Evolutionary conservation across 176 grass and related monocot genomes (phyloP).

Genomic region (Juncus inflexus): DNA sequence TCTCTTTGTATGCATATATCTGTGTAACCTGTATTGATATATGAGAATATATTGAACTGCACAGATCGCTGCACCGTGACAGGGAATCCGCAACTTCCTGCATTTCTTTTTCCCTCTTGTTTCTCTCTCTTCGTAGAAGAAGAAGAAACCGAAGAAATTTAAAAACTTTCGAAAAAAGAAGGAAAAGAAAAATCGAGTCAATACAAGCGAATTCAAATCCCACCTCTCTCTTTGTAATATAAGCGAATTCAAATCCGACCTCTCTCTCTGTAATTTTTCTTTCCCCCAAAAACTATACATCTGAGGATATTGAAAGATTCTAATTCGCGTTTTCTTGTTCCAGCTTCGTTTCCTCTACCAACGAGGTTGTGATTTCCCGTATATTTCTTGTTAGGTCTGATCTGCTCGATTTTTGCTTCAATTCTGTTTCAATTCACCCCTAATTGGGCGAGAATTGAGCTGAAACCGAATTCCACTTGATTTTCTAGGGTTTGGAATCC

Average conservation of each 20-base stretch:
- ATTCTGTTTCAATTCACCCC: slow-evolving; percentile 10
- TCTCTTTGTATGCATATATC: too few species aligned
- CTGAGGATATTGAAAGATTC: slow-evolving; percentile 1
- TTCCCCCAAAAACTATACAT: slow-evolving; percentile 7
- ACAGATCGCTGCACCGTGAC: too few species aligned
- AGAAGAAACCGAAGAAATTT: slow-evolving; percentile 44
- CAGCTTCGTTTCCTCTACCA: slow-evolving; percentile 7
- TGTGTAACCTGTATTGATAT: too few species aligned
- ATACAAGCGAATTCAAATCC: slow-evolving; percentile 13
- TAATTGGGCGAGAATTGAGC: neutral
- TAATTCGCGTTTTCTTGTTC: slow-evolving; percentile 30
- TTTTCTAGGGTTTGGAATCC: slow-evolving; percentile 30
- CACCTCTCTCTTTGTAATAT: neutral
- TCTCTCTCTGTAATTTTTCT: slow-evolving; percentile 5
- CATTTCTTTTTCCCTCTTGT: slow-evolving; percentile 19
- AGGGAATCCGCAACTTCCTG: neutral
- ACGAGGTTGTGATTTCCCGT: slow-evolving; percentile 16
- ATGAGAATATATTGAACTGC: too few species aligned
- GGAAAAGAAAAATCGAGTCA: slow-evolving; percentile 30
- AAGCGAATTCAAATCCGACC: neutral
- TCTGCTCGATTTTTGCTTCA: neutral
- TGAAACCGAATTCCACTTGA: neutral
- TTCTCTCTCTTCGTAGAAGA: slow-evolving; percentile 15
- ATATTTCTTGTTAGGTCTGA: neutral
- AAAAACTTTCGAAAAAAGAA: slow-evolving; percentile 22